Conservation (phyloP, 2,329 filamentous ascomycete species). For the Venturia aucupariae region DNA sequence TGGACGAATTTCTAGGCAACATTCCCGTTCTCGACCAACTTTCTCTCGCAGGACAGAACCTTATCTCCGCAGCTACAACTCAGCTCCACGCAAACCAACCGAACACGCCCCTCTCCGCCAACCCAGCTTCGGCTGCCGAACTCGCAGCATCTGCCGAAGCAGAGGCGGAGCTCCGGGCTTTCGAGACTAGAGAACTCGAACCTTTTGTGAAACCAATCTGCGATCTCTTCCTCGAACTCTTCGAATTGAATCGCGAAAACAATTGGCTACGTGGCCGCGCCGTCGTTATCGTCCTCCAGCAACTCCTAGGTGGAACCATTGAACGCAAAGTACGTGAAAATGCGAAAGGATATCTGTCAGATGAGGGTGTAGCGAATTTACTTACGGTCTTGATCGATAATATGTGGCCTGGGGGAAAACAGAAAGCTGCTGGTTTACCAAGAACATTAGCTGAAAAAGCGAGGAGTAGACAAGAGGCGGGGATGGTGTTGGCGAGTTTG, state of each 20-base stretch:
- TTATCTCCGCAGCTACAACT: conserved; percentile 63
- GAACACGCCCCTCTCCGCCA: conserved; percentile 43
- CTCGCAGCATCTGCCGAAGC: conserved; percentile 56
- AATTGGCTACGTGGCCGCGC: conserved; percentile 95
- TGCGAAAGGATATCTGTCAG: conserved; percentile 62
- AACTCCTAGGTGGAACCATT: conserved; percentile 89
- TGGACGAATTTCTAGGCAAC: conserved; percentile 96
- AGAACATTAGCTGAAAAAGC: conserved; percentile 65
- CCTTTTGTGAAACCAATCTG: conserved; percentile 98
- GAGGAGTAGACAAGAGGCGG: conserved; percentile 76
- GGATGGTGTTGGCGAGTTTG: conserved; percentile 77
- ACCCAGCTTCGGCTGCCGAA: conserved; percentile 17
- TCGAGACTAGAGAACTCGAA: conserved; percentile 75
- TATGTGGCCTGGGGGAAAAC: conserved; percentile 69
- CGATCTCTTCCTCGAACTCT: conserved; percentile 92
- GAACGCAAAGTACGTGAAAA: conserved; percentile 90
- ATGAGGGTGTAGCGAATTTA: conserved; percentile 70
- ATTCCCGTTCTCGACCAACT: conserved; percentile 93
- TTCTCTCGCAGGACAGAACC: conserved; percentile 82
- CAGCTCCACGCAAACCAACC: conserved; percentile 33
- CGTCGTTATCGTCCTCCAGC: conserved; percentile 91
- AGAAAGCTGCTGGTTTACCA: conserved; percentile 40
- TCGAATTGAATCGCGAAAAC: conserved; percentile 88
- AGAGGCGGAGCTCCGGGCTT: conserved; percentile 87
- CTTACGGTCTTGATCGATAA: conserved; percentile 62